Conservation (phyloP, 331 rosid genomes). For the Stylosanthes scabra region DNA sequence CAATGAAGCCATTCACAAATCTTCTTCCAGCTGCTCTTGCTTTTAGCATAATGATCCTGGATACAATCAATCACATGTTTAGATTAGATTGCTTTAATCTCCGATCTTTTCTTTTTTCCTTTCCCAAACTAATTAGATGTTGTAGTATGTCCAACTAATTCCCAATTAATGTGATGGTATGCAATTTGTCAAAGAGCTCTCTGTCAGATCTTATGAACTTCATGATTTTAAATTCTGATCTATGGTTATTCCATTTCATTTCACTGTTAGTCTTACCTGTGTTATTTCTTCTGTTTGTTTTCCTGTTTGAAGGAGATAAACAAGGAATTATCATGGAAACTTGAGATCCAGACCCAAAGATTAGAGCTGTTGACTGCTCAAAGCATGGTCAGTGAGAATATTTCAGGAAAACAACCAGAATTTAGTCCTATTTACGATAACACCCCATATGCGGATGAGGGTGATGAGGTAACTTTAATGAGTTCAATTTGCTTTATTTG, state of each 20-base stretch:
- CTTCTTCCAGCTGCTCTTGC: too few relatives aligned
- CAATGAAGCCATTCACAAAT: too few relatives aligned
- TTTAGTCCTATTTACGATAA: slow-evolving; percentile 53
- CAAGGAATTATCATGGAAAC: slow-evolving; percentile 83
- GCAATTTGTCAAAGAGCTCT: neutral
- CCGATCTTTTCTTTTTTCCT: neutral
- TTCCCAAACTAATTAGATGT: neutral
- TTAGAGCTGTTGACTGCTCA: slow-evolving; percentile 92
- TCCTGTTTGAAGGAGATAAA: slow-evolving; percentile 72
- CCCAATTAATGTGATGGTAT: slow-evolving; percentile 2
- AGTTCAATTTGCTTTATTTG: slow-evolving; percentile 4
- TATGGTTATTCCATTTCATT: slow-evolving; percentile 2
- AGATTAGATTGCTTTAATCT: neutral
- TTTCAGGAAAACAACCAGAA: slow-evolving; percentile 62
- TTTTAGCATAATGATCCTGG: too few relatives aligned
- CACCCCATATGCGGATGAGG: slow-evolving; percentile 87
- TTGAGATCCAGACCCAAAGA: slow-evolving; percentile 96
- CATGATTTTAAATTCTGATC: neutral
- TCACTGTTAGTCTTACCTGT: slow-evolving; percentile 12
- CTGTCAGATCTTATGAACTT: neutral
- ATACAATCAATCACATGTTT: too few relatives aligned
- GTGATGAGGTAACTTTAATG: slow-evolving; percentile 77
- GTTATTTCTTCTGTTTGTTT: slow-evolving; percentile 37
- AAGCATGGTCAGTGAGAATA: slow-evolving; percentile 73
- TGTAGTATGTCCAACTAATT: neutral